Percentiles rank a stretch among this genome's conserved stretches.
These are phyloP conservation scores for Toxoplasma gondii DNA, from an alignment of 169 alveolate genomes.

Conservation along the genomic window DNA sequence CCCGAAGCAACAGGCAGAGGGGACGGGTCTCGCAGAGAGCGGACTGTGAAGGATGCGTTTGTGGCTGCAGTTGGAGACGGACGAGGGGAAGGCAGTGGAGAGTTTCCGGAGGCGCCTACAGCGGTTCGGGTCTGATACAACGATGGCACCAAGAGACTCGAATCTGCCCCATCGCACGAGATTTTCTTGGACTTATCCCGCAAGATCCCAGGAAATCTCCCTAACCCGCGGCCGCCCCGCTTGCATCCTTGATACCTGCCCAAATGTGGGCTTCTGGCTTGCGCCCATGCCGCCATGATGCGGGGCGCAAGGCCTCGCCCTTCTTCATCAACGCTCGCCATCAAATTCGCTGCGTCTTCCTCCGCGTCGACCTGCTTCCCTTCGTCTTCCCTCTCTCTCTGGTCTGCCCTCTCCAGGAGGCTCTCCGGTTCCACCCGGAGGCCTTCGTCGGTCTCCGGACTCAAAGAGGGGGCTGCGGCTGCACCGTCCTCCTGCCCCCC, in stretches of 20 bases:
- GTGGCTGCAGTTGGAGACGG: too few relatives aligned
- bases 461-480: too few relatives aligned
- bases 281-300: neutral
- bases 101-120: too few relatives aligned
- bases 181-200: neutral
- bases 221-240: neutral
- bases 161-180: too few relatives aligned
- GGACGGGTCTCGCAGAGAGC: too few relatives aligned
- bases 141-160: too few relatives aligned
- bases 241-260: neutral
- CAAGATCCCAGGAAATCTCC: neutral
- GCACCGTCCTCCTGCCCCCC: too few relatives aligned
- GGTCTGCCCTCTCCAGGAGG: neutral
- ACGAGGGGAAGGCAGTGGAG: too few relatives aligned
- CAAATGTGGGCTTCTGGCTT: neutral
- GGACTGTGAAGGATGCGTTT: too few relatives aligned
- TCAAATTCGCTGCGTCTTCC: neutral
- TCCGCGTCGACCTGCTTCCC: neutral
- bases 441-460: neutral
- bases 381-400: neutral
- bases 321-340: neutral
- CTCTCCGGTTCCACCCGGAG: too few relatives aligned
- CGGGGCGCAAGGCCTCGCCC: neutral
- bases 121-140: too few relatives aligned
- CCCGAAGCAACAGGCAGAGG: too few relatives aligned